Percentiles rank a stretch among this genome's conserved stretches.
These are phyloP conservation scores for Coemansia sp. DNA, from an alignment of 192 early-diverging fungal genomes.

Conservation along the genomic window DNA sequence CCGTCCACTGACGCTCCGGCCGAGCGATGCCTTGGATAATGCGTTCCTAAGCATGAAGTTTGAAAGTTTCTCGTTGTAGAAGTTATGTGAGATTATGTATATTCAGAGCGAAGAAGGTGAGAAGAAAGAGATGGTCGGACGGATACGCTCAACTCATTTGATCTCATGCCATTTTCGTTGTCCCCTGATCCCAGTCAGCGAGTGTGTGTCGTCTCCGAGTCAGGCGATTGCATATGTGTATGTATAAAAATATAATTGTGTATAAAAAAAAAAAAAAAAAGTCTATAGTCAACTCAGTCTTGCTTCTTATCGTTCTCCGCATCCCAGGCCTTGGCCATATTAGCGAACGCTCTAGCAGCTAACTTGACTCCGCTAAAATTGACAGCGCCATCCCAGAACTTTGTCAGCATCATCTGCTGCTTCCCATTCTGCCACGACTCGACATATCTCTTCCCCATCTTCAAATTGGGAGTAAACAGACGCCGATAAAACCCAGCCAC, in stretches of 20 bases:
- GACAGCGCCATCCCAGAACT: conserved; percentile 15
- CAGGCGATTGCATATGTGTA: background rate
- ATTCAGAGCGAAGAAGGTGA: background rate
- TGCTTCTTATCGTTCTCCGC: conserved; percentile 4
- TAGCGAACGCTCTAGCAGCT: conserved; percentile 4
- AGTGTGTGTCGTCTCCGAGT: too few relatives aligned
- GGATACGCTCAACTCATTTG: background rate
- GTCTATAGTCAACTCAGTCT: background rate
- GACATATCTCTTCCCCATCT: conserved; percentile 11
- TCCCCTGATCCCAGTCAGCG: background rate
- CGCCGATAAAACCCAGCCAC: conserved; percentile 6
- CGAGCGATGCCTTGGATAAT: conserved; percentile 9
- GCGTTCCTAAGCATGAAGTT: conserved; percentile 13
- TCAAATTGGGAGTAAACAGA: conserved; percentile 11
- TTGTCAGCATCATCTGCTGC: conserved; percentile 16
- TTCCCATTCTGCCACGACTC: conserved; percentile 32
- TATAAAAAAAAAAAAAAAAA: background rate
- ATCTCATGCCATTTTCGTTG: background rate
- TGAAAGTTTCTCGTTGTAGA: background rate
- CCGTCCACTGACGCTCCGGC: background rate
- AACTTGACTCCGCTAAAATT: conserved; percentile 17
- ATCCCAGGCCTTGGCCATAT: conserved; percentile 13
- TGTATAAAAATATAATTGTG: background rate
- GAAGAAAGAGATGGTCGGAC: background rate
- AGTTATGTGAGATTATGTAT: too few relatives aligned